Conservation (phyloP, 2,329 filamentous ascomycete species). For the Aplosporella prunicola region DNA sequence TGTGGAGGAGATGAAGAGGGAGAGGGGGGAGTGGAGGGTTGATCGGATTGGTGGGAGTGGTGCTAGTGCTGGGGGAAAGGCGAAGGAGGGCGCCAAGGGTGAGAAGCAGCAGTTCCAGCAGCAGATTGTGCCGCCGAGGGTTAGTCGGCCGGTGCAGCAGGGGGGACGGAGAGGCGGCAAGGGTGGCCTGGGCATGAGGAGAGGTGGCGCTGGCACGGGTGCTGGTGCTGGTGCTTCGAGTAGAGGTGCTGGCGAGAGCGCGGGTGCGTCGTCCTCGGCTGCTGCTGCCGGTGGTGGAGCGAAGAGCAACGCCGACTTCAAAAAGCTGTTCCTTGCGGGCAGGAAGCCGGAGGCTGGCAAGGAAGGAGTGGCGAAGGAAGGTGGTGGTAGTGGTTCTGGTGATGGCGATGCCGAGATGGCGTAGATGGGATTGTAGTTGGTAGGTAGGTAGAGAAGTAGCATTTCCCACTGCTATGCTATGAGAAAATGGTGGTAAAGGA, state of each 20-base stretch:
- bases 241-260: no score
- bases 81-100: slow-evolving; percentile 16
- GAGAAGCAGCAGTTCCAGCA: not conserved
- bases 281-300: no score
- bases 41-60: not conserved
- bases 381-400: no score
- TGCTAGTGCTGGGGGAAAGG: slow-evolving; percentile 17
- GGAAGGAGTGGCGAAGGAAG: not conserved
- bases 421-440: no score
- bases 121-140: not conserved
- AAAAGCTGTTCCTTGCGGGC: slow-evolving; percentile 6
- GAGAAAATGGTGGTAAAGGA: no score
- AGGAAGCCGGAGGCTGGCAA: not conserved
- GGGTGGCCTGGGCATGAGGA: slow-evolving; percentile 3
- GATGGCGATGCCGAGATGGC: no score
- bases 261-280: no score
- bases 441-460: no score
- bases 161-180: slow-evolving; percentile 1
- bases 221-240: not conserved
- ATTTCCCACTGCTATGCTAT: no score
- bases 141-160: slow-evolving; percentile 1
- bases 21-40: slow-evolving; percentile 1
- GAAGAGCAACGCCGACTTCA: slow-evolving; percentile 8
- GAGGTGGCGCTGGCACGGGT: not conserved
- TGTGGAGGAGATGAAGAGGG: slow-evolving; percentile 40